A percentile compares a stretch with the other conserved stretches of the same genome.
Conservation (phyloP, 768 basidiomycete species). For the Serendipita sp. region DNA sequence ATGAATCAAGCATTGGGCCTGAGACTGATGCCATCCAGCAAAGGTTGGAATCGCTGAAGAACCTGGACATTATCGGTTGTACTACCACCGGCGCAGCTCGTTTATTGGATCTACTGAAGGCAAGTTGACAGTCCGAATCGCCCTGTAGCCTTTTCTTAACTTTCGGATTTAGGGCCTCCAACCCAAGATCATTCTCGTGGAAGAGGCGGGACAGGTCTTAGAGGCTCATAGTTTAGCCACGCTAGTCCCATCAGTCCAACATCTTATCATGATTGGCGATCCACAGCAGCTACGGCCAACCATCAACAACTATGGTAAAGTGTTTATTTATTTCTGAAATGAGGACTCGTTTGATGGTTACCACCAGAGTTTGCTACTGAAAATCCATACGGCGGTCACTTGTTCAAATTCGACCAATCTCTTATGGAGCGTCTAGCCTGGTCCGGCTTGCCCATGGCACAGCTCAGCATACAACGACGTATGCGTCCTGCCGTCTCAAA, state of each 20-base stretch:
- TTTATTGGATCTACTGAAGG: constrained; percentile 30
- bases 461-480: constrained; percentile 52
- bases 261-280: constrained; percentile 68
- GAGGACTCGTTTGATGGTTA: not conserved
- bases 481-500: constrained; percentile 67
- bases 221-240: constrained; percentile 58
- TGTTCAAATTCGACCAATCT: constrained; percentile 56
- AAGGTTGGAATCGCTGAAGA: not conserved
- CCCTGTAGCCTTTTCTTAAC: not conserved
- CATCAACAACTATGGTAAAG: constrained; percentile 43
- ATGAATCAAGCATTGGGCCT: not conserved
- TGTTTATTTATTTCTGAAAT: not conserved
- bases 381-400: constrained; percentile 31
- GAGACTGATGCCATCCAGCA: not conserved
- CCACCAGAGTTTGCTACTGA: constrained; percentile 50
- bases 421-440: constrained; percentile 53
- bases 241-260: constrained; percentile 47
- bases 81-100: constrained; percentile 43
- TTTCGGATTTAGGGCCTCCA: constrained; percentile 29
- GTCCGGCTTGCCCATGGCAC: constrained; percentile 45
- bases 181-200: constrained; percentile 51
- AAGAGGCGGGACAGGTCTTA: constrained; percentile 71
- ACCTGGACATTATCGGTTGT: constrained; percentile 52
- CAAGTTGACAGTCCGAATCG: constrained; percentile 14
- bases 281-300: constrained; percentile 60